Percentiles rank a stretch among this genome's conserved stretches.
These are phyloP conservation scores for Nakaseomyces sp. DNA, from an alignment of 1,139 yeast species.

Conservation along the genomic window DNA sequence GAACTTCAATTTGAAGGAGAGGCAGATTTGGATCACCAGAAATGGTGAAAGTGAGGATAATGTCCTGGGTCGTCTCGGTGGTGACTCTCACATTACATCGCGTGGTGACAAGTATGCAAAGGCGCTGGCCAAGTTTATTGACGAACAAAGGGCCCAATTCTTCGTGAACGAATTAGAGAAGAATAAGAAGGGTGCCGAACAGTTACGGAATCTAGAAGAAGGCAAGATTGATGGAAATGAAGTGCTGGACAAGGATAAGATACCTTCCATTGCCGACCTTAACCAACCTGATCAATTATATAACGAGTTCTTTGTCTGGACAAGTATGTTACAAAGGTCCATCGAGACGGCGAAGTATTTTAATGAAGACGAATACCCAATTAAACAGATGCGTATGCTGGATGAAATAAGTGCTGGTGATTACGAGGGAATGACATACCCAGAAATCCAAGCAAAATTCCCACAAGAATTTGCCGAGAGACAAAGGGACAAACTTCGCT, in stretches of 20 bases:
- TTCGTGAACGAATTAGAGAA: slow-evolving; percentile 34
- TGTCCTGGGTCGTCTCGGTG: slow-evolving; percentile 78
- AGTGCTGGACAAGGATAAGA: background rate
- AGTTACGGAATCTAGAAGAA: background rate
- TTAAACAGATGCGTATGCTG: slow-evolving; percentile 87
- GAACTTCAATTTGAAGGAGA: slow-evolving; percentile 80
- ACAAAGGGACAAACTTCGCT: slow-evolving; percentile 63
- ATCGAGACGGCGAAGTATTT: slow-evolving; percentile 71
- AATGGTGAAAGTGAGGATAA: slow-evolving; percentile 91
- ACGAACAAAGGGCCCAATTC: slow-evolving; percentile 62
- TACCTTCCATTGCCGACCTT: slow-evolving; percentile 23
- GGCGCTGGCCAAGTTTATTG: slow-evolving; percentile 68
- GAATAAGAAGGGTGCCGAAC: slow-evolving; percentile 4
- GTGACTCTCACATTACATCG: slow-evolving; percentile 72
- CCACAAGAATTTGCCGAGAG: slow-evolving; percentile 79
- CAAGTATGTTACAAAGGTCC: slow-evolving; percentile 74
- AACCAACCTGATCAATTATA: slow-evolving; percentile 11
- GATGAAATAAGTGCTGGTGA: slow-evolving; percentile 91
- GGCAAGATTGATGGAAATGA: background rate
- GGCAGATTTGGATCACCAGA: slow-evolving; percentile 92
- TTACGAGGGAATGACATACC: slow-evolving; percentile 85
- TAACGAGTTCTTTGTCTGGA: slow-evolving; percentile 82
- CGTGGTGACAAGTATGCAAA: slow-evolving; percentile 69
- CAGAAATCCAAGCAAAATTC: slow-evolving; percentile 58
- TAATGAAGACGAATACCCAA: slow-evolving; percentile 61